Conservation (phyloP, 1,139 yeast genomes). For the Pichia sp. region DNA sequence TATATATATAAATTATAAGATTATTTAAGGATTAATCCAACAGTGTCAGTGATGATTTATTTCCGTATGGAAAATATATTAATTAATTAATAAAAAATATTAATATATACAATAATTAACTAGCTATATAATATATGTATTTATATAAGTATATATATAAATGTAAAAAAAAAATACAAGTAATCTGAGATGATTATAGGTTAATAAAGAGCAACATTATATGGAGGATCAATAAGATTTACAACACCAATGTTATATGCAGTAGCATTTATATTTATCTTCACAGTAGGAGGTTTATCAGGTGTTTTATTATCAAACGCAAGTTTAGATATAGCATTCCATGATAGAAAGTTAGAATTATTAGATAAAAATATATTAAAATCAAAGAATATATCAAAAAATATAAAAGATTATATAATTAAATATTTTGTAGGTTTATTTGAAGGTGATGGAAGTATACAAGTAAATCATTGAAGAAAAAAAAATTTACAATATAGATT, state of each 20-base stretch:
- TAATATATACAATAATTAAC: constrained; percentile 7
- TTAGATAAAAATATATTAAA: not conserved
- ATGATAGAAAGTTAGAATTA: constrained; percentile 19
- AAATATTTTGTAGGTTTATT: not conserved
- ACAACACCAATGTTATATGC: constrained; percentile 24
- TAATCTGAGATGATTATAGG: constrained; percentile 10
- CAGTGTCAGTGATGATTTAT: constrained; percentile 10
- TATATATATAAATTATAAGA: constrained; percentile 4
- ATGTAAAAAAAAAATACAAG: constrained; percentile 3
- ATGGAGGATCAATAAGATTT: constrained; percentile 26
- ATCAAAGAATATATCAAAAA: not conserved
- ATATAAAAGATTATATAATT: not conserved
- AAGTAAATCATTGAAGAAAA: not conserved
- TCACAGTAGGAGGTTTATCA: constrained; percentile 25
- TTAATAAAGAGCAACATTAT: constrained; percentile 3
- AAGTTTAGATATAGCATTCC: constrained; percentile 27
- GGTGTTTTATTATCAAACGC: constrained; percentile 28
- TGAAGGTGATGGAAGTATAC: not conserved
- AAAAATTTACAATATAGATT: not conserved
- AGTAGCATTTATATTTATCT: constrained; percentile 25
- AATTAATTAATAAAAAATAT: constrained; percentile 3
- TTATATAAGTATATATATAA: constrained; percentile 1
- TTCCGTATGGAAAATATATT: constrained; percentile 4
- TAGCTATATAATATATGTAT: constrained; percentile 4
- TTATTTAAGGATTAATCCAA: constrained; percentile 8